These are phyloP conservation scores for Ganoderma leucocontextum DNA, from an alignment of 1,284 basidiomycete genomes.

Conservation along the genomic window DNA sequence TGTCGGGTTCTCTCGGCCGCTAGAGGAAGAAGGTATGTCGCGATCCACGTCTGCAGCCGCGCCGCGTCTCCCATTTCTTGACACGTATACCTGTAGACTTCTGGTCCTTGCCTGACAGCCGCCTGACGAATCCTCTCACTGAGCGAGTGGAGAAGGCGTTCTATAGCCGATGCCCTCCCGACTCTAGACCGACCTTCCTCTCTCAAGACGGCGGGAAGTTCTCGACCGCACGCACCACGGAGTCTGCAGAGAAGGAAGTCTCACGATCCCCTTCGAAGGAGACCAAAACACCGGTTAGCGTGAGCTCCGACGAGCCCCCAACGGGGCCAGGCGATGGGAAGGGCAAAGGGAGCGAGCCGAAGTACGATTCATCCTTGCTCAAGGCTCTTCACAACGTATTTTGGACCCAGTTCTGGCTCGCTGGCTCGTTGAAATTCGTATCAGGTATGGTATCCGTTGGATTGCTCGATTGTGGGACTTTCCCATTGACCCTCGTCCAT, in stretches of 20 bases:
- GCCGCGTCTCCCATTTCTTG: neutral
- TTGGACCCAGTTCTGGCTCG: constrained; percentile 60
- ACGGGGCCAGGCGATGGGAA: constrained; percentile 4
- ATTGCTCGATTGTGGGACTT: neutral
- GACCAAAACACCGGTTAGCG: constrained; percentile 38
- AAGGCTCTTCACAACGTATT: constrained; percentile 67
- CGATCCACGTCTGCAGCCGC: neutral
- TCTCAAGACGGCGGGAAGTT: constrained; percentile 26
- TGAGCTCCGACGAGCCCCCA: constrained; percentile 37
- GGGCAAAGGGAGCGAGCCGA: constrained; percentile 34
- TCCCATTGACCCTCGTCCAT: neutral
- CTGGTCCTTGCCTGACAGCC: constrained; percentile 55
- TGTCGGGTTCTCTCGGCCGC: constrained; percentile 64
- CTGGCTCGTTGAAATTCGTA: constrained; percentile 63
- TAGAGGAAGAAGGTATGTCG: constrained; percentile 60
- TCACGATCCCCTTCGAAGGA: constrained; percentile 37
- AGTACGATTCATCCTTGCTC: constrained; percentile 65
- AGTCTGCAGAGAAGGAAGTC: constrained; percentile 36
- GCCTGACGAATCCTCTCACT: constrained; percentile 49
- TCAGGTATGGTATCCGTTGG: constrained; percentile 49
- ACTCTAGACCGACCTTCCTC: constrained; percentile 46
- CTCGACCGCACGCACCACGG: constrained; percentile 17
- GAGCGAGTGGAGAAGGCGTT: constrained; percentile 55
- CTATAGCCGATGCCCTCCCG: constrained; percentile 58
- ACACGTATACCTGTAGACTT: constrained; percentile 49